Conservation (phyloP, 768 basidiomycete genomes). For the button mushroom (Agaricus bisporus) region DNA sequence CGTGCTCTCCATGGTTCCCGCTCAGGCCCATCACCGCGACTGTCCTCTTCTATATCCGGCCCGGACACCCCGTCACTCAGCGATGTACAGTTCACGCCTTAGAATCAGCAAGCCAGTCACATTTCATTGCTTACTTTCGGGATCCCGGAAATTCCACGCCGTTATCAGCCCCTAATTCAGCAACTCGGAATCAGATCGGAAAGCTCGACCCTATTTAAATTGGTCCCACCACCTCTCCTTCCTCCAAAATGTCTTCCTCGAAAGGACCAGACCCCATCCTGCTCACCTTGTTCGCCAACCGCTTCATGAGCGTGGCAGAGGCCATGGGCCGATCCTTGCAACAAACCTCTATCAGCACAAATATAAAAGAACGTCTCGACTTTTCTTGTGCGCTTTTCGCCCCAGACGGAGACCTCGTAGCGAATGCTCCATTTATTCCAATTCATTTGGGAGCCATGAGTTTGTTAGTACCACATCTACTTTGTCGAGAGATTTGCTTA, state of each 20-base stretch:
- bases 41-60: background rate
- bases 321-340: conserved; percentile 91
- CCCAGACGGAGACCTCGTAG: conserved; percentile 90
- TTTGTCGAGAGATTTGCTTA: background rate
- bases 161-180: background rate
- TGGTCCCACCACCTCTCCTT: background rate
- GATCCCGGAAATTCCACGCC: background rate
- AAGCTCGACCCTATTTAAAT: conserved; percentile 1
- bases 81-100: no score
- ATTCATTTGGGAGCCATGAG: conserved; percentile 88
- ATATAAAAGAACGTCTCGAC: conserved; percentile 94
- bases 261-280: conserved; percentile 78
- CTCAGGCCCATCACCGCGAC: background rate
- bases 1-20: conserved; percentile 29
- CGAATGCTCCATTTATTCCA: conserved; percentile 90
- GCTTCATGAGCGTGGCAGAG: conserved; percentile 97
- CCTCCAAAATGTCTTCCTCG: background rate
- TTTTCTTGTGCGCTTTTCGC: conserved; percentile 94
- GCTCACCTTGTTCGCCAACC: conserved; percentile 88
- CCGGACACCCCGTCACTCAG: conserved; percentile 1
- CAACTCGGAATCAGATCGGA: conserved; percentile 8
- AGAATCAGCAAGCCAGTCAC: no score
- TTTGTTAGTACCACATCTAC: conserved; percentile 49
- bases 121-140: no score
- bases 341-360: conserved; percentile 88